Evolutionary conservation across 2,329 filamentous ascomycete species (phyloP).

Genomic region (Aspergillus aculeatinus): DNA sequence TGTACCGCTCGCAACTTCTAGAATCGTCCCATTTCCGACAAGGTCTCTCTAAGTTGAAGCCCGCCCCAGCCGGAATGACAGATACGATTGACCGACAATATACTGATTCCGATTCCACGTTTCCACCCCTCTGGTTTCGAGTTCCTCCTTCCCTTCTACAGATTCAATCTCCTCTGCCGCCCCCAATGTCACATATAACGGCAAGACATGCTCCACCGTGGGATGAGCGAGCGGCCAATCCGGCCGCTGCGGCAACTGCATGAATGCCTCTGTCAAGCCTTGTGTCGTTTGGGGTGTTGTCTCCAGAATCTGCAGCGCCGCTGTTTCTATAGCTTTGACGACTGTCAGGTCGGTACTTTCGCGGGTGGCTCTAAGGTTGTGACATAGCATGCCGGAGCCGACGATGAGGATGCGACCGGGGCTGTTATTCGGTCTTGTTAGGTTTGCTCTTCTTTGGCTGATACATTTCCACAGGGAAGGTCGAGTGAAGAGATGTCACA

Average conservation of each 20-base stretch:
- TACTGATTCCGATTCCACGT: constrained; percentile 29
- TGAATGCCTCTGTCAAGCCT: background rate
- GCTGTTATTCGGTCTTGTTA: background rate
- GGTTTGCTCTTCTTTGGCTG: background rate
- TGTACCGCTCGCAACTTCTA: too few relatives aligned
- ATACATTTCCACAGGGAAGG: background rate
- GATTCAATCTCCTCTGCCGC: background rate
- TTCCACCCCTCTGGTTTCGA: background rate
- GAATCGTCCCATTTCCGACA: too few relatives aligned
- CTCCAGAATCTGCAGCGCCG: background rate
- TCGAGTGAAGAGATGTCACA: background rate
- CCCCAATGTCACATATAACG: background rate
- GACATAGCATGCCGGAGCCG: constrained; percentile 1
- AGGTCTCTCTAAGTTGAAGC: too few relatives aligned
- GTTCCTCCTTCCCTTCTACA: background rate
- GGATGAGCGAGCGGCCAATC: background rate
- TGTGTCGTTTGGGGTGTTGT: background rate
- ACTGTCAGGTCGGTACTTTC: background rate
- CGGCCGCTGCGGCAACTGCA: background rate
- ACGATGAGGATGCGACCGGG: background rate
- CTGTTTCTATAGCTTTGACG: background rate
- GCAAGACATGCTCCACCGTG: constrained; percentile 2
- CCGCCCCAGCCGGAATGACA: constrained; percentile 21
- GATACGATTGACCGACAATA: constrained; percentile 22
- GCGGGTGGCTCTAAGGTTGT: constrained; percentile 1